These are phyloP conservation scores for Verticillium albo-atrum DNA, from an alignment of 2,329 filamentous ascomycete species.

Conservation along the genomic window DNA sequence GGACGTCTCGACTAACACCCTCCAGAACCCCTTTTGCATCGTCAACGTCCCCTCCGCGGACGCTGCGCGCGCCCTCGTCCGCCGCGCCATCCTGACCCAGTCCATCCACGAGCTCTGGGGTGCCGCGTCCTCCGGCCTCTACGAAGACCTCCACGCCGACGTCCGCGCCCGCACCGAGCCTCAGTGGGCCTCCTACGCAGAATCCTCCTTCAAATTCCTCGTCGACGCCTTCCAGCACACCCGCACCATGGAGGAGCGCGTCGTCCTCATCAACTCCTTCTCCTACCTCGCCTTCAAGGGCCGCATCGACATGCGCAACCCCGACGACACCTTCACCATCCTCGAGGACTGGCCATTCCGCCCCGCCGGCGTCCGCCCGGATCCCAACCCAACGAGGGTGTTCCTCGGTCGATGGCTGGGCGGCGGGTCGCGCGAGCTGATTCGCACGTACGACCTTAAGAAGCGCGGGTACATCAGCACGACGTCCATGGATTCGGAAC, in stretches of 20 bases:
- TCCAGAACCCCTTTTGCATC: constrained; percentile 81
- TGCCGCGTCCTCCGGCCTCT: constrained; percentile 48
- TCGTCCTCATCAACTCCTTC: constrained; percentile 79
- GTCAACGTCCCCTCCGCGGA: constrained; percentile 62
- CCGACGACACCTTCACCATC: constrained; percentile 71
- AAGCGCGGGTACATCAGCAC: constrained; percentile 91
- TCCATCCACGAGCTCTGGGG: constrained; percentile 91
- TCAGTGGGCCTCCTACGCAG: constrained; percentile 63
- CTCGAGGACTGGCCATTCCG: constrained; percentile 74
- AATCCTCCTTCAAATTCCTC: constrained; percentile 73
- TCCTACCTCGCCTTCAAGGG: constrained; percentile 73
- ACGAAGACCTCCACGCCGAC: constrained; percentile 63
- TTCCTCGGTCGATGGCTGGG: constrained; percentile 72
- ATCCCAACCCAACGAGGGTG: constrained; percentile 34
- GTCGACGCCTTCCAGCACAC: constrained; percentile 80
- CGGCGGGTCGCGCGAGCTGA: constrained; percentile 60
- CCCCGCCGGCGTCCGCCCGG: constrained; percentile 45
- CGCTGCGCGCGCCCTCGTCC: constrained; percentile 62
- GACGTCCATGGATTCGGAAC: constrained; percentile 94
- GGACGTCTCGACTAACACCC: constrained; percentile 4
- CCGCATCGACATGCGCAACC: constrained; percentile 68
- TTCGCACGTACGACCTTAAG: constrained; percentile 81
- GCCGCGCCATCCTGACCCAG: constrained; percentile 75
- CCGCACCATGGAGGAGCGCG: constrained; percentile 57
- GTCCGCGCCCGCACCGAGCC: constrained; percentile 55